These are phyloP conservation scores for Aspergillus eucalypticola DNA, from an alignment of 2,329 filamentous ascomycete genomes.

Conservation along the genomic window DNA sequence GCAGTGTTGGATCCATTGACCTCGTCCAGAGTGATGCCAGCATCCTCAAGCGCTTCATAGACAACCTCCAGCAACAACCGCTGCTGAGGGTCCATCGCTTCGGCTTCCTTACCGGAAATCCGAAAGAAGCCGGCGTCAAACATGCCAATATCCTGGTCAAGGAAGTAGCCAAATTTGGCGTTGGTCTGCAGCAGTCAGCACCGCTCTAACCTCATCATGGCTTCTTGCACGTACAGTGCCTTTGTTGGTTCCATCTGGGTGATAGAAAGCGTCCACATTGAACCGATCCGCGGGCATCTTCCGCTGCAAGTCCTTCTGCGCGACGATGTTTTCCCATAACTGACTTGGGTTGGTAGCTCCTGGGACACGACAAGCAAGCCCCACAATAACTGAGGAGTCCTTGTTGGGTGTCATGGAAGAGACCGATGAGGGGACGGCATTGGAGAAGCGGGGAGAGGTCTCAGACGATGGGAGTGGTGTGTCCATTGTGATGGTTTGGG, in stretches of 20 bases:
- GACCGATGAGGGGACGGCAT: neutral
- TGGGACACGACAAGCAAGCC: slow-evolving; percentile 10
- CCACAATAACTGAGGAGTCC: neutral
- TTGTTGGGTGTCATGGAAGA: neutral
- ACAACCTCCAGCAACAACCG: slow-evolving; percentile 36
- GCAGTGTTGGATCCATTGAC: slow-evolving; percentile 26
- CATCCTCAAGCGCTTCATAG: slow-evolving; percentile 40
- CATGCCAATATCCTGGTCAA: neutral
- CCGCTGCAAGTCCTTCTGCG: neutral
- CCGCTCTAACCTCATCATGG: neutral
- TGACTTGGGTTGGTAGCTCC: neutral
- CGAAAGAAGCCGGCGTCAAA: slow-evolving; percentile 30
- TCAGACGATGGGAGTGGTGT: neutral
- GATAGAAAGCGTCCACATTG: slow-evolving; percentile 8
- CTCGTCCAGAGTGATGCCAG: slow-evolving; percentile 17
- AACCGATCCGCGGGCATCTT: slow-evolving; percentile 10
- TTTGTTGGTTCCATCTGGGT: slow-evolving; percentile 6
- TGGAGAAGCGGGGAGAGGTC: no score
- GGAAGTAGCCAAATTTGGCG: neutral
- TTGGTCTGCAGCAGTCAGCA: neutral
- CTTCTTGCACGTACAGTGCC: neutral
- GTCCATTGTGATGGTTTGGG: no score
- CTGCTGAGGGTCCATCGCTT: slow-evolving; percentile 37
- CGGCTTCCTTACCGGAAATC: slow-evolving; percentile 23
- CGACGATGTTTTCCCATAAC: slow-evolving; percentile 5